Evolutionary conservation across 345 rosid genomes (phyloP), one percentile per base, ranked within the genome.

Genomic region (Conringia planisiliqua): DNA sequence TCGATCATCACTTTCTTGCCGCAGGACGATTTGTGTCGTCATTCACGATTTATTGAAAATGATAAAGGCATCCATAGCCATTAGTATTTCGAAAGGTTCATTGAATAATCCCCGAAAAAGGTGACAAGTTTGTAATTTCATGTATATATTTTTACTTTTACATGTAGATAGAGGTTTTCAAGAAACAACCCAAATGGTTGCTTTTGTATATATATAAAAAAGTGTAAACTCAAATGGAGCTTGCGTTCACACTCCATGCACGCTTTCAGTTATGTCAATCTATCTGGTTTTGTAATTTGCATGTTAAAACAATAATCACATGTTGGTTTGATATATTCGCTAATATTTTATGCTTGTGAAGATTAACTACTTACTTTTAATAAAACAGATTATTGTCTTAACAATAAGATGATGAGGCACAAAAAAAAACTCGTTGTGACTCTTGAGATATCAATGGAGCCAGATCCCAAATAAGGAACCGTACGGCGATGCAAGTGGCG

Each of bases 401-500:
- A 16, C 20, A 35, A 24, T 24, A 7, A 26, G 16, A 32, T 16
- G 70, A 76, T 62, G 51, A 48, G 70, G 26, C 46, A 74, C 24
- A 10, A 4, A 57, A 69, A 10, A 4, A 57, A 69, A 76, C 52
- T 69, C 60, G 17, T 11, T 32, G 48, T 20, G 80, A 59, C 76
- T 64, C 76, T 71, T 77, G 61, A 46, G 55, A 71, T 77, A 64
- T 27, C 27, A 47, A 64, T 30, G 68, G 30, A 71, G 71, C 68
- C 75, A 77, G 6, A 61, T 61, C 36, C 47, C 38, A 36, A 10
- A 13, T 7, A 44, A 42, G 20, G 44, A 70, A 43, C 40, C 55
- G 76, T 63, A 46, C 67, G 75, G 46, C 17, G 30, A 39, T 44
- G 61, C 67, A 71, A 77, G 68, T 77, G 68, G 61, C 62, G 76